Evolutionary conservation across 2,329 filamentous ascomycete species (phyloP).

Genomic region (Amauroascus niger): DNA sequence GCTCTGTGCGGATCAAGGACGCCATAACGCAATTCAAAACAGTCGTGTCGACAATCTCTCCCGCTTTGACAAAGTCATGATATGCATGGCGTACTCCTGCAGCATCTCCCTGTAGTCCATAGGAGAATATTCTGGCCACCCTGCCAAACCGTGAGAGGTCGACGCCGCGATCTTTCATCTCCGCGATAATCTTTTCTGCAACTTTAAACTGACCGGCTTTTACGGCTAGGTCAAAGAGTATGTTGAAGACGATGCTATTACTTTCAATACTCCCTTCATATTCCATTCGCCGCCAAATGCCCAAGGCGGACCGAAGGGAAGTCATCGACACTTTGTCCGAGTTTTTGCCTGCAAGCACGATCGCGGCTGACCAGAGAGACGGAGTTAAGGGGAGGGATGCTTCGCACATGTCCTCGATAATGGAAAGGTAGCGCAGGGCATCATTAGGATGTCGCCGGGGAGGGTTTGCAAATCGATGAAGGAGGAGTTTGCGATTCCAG

Average conservation of each 20-base stretch:
- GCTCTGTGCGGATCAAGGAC: slow-evolving; percentile 64
- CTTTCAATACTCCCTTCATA: slow-evolving; percentile 53
- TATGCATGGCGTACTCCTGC: slow-evolving; percentile 68
- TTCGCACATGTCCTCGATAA: slow-evolving; percentile 73
- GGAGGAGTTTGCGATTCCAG: slow-evolving; percentile 50
- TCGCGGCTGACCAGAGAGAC: slow-evolving; percentile 73
- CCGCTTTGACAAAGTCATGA: slow-evolving; percentile 67
- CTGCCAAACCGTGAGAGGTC: slow-evolving; percentile 69
- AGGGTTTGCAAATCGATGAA: slow-evolving; percentile 57
- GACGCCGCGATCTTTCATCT: slow-evolving; percentile 64
- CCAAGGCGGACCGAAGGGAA: slow-evolving; percentile 59
- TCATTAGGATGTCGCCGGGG: slow-evolving; percentile 36
- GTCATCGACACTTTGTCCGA: slow-evolving; percentile 48
- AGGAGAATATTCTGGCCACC: slow-evolving; percentile 72
- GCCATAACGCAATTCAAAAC: slow-evolving; percentile 80
- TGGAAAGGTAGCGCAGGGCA: slow-evolving; percentile 68
- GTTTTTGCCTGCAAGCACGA: slow-evolving; percentile 68
- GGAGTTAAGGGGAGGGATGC: slow-evolving; percentile 58
- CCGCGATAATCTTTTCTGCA: slow-evolving; percentile 72
- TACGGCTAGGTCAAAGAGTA: slow-evolving; percentile 79
- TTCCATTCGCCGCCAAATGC: slow-evolving; percentile 88
- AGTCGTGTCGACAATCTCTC: slow-evolving; percentile 79
- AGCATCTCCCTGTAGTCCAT: slow-evolving; percentile 64
- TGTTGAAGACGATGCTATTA: slow-evolving; percentile 79
- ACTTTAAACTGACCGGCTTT: slow-evolving; percentile 76